Conservation (phyloP, 2,329 filamentous ascomycete species). For the Fonsecaea monophora region DNA sequence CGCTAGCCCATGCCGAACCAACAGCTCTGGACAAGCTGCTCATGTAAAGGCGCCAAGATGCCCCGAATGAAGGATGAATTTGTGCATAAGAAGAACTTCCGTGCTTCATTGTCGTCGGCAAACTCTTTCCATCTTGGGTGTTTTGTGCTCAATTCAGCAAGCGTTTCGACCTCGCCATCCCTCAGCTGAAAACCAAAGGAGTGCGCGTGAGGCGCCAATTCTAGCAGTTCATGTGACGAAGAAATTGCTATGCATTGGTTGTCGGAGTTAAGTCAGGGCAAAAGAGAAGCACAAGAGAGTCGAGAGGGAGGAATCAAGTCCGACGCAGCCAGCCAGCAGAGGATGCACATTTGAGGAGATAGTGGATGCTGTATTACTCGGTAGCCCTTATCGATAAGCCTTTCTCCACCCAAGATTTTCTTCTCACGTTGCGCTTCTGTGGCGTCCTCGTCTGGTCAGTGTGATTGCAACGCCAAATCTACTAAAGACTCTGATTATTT, state of each 20-base stretch:
- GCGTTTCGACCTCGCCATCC: neutral
- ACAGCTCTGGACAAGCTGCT: neutral
- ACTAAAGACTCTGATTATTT: neutral
- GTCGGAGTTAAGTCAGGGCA: neutral
- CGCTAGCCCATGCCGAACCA: neutral
- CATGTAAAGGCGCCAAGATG: neutral
- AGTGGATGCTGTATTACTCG: neutral
- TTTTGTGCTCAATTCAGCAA: neutral
- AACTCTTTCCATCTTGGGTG: neutral
- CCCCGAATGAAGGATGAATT: neutral
- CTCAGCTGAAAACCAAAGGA: too few relatives aligned
- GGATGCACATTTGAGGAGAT: neutral
- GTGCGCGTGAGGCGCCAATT: neutral
- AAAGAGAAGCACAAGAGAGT: neutral
- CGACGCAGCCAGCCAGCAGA: neutral
- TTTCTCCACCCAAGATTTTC: neutral
- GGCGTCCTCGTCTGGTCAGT: neutral
- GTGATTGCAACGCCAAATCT: neutral
- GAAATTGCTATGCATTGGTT: neutral
- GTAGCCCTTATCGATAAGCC: slow-evolving; percentile 2
- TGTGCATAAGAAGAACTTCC: neutral
- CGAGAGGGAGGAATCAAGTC: neutral
- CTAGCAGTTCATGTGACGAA: neutral
- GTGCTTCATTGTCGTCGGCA: neutral
- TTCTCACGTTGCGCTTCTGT: neutral